These are phyloP conservation scores for Phylloporus scabripes DNA, from an alignment of 768 basidiomycete genomes.

Conservation along the genomic window DNA sequence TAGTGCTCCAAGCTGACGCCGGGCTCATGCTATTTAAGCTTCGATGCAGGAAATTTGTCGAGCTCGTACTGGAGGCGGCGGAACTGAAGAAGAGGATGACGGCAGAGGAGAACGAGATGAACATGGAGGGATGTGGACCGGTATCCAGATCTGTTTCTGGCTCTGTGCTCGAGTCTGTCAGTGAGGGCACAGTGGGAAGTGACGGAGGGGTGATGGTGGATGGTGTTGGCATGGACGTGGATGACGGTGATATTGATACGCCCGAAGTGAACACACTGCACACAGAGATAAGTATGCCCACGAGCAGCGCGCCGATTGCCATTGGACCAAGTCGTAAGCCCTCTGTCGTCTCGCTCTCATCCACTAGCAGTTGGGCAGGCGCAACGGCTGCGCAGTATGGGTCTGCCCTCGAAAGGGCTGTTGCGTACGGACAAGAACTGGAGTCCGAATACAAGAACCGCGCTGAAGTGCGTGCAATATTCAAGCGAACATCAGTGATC, in stretches of 20 bases:
- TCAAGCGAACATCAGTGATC: constrained; percentile 72
- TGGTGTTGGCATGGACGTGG: constrained; percentile 57
- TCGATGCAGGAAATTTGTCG: constrained; percentile 80
- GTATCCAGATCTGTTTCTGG: constrained; percentile 25
- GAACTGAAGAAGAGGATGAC: constrained; percentile 63
- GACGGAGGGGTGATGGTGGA: constrained; percentile 41
- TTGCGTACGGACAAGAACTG: constrained; percentile 69
- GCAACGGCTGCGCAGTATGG: constrained; percentile 42
- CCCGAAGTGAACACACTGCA: constrained; percentile 8
- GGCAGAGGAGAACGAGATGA: constrained; percentile 33
- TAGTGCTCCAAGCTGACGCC: constrained; percentile 59
- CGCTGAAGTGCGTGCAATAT: constrained; percentile 57
- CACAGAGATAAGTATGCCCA: constrained; percentile 9
- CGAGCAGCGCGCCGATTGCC: constrained; percentile 25
- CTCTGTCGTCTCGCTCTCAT: constrained; percentile 26
- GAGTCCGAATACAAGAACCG: constrained; percentile 64
- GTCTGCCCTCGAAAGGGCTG: constrained; percentile 55
- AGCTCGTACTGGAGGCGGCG: constrained; percentile 67
- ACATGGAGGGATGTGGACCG: constrained; percentile 21
- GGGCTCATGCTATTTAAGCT: constrained; percentile 77
- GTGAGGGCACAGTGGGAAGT: constrained; percentile 33
- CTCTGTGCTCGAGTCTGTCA: constrained; percentile 23
- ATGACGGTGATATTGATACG: constrained; percentile 31
- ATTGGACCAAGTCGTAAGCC: constrained; percentile 28
- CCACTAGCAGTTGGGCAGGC: constrained; percentile 20